Percentiles rank a stretch among this genome's conserved stretches.
Conservation (phyloP, 202 grass and related monocot species). For the Hordeum pubiflorum region DNA sequence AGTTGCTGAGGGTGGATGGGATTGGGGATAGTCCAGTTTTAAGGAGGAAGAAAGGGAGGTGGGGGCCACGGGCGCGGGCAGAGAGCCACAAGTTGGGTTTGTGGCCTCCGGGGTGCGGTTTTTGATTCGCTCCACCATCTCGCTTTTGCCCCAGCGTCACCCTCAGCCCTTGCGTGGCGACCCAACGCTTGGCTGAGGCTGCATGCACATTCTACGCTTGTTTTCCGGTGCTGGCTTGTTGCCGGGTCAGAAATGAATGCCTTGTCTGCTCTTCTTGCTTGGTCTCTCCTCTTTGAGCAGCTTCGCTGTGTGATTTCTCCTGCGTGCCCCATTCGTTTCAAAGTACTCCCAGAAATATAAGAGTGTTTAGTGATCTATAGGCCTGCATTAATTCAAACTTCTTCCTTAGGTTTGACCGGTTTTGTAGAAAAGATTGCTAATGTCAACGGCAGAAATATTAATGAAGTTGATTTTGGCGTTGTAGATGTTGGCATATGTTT, state of each 20-base stretch:
- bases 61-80: constrained; percentile 34
- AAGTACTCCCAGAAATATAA: no score
- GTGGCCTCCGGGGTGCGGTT: constrained; percentile 60
- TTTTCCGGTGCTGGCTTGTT: background rate
- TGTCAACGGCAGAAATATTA: no score
- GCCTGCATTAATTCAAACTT: no score
- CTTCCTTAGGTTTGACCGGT: no score
- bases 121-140: constrained; percentile 55
- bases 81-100: constrained; percentile 87
- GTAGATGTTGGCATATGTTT: no score
- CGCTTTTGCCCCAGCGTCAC: constrained; percentile 35
- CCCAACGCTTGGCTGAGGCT: constrained; percentile 27
- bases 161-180: constrained; percentile 31
- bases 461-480: no score
- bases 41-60: constrained; percentile 14
- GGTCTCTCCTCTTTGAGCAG: background rate
- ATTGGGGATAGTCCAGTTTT: constrained; percentile 35
- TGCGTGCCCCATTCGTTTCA: no score
- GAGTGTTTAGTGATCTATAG: no score
- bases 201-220: background rate
- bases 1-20: background rate
- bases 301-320: background rate
- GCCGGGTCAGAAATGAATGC: no score
- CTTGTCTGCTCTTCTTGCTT: background rate
- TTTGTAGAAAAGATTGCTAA: no score